Evolutionary conservation across 768 basidiomycete genomes (phyloP).

Genomic region (Terana coerulea): DNA sequence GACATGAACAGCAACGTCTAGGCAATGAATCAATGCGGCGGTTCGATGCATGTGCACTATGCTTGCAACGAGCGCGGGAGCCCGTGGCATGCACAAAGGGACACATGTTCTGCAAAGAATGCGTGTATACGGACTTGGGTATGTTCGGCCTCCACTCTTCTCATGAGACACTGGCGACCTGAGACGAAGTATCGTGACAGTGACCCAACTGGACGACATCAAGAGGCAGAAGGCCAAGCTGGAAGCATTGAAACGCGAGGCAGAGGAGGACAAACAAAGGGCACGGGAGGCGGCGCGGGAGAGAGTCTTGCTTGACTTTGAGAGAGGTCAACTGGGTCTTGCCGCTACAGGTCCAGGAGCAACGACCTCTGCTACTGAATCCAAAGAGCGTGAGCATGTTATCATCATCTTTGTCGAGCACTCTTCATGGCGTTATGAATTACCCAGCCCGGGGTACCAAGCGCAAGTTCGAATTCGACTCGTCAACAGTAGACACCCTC

Average conservation of each 20-base stretch:
- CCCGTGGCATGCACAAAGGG: conserved; percentile 83
- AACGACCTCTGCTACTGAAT: conserved; percentile 37
- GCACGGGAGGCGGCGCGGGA: conserved; percentile 77
- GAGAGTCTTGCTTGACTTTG: conserved; percentile 87
- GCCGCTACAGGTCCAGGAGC: conserved; percentile 40
- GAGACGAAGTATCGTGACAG: conserved; percentile 33
- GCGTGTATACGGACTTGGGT: conserved; percentile 83
- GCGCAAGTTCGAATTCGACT: conserved; percentile 84
- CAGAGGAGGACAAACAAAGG: conserved; percentile 71
- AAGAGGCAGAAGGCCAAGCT: conserved; percentile 84
- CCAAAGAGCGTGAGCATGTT: conserved; percentile 33
- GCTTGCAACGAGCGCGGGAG: conserved; percentile 77
- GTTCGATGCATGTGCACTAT: conserved; percentile 89
- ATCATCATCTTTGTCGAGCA: conserved; percentile 1
- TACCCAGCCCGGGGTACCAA: conserved; percentile 57
- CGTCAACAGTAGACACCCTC: conserved; percentile 63
- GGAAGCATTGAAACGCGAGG: conserved; percentile 69
- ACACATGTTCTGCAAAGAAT: conserved; percentile 96
- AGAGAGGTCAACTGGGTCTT: conserved; percentile 77
- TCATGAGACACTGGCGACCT: neutral
- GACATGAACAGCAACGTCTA: conserved; percentile 54
- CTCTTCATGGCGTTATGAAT: neutral
- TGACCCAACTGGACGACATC: conserved; percentile 89
- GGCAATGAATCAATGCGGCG: conserved; percentile 91
- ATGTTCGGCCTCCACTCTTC: conserved; percentile 26